A percentile compares a stretch with the other conserved stretches of the same genome.
Conservation (phyloP, 257 asterid species). For the Avicennia marina region DNA sequence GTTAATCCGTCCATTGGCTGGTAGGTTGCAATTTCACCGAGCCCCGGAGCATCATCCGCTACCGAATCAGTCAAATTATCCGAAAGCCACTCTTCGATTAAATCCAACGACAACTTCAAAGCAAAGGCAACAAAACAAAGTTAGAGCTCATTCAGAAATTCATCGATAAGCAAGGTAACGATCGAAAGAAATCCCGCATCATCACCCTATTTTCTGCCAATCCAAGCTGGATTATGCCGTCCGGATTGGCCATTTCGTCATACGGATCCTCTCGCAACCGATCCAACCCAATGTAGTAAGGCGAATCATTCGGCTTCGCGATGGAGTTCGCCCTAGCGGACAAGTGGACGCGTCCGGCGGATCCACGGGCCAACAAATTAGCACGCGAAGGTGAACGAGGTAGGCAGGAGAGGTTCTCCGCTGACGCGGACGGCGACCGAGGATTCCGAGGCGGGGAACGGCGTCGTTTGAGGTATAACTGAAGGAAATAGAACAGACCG, state of each 20-base stretch:
- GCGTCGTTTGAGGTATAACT: slow-evolving; percentile 72
- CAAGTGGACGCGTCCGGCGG: slow-evolving; percentile 48
- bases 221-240: slow-evolving; percentile 86
- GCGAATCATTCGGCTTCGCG: slow-evolving; percentile 68
- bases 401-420: slow-evolving; percentile 47
- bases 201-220: slow-evolving; percentile 76
- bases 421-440: slow-evolving; percentile 45
- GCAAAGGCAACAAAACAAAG: not conserved
- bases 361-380: slow-evolving; percentile 55
- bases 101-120: slow-evolving; percentile 72
- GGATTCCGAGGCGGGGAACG: slow-evolving; percentile 55
- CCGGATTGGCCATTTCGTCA: slow-evolving; percentile 48
- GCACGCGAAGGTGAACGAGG: slow-evolving; percentile 73
- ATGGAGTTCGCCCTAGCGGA: slow-evolving; percentile 55
- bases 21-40: slow-evolving; percentile 68
- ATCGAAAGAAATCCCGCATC: not conserved
- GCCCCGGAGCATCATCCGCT: slow-evolving; percentile 33
- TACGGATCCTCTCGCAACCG: slow-evolving; percentile 57
- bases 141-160: not conserved
- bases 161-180: too few species aligned
- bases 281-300: slow-evolving; percentile 93
- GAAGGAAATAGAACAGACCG: slow-evolving; percentile 78
- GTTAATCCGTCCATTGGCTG: slow-evolving; percentile 76
- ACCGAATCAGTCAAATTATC: slow-evolving; percentile 36
- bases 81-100: slow-evolving; percentile 75